Evolutionary conservation across 2,329 filamentous ascomycete genomes (phyloP).

Genomic region (Alternaria ethzedia): DNA sequence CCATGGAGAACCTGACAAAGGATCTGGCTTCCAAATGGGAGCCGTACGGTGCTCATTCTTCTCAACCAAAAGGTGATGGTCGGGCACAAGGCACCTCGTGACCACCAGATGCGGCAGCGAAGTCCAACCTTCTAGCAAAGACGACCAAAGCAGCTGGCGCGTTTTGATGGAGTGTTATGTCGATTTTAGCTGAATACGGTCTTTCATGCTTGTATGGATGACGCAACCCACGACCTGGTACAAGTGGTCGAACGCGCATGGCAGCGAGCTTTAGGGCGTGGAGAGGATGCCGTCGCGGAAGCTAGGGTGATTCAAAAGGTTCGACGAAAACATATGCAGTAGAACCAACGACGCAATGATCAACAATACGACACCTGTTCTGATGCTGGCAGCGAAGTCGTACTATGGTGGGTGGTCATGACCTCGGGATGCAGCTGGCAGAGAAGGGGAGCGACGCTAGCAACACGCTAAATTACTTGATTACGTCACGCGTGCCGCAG

Average conservation of each 20-base stretch:
- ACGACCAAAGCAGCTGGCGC: background rate
- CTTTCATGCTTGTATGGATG: background rate
- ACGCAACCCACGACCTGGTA: background rate
- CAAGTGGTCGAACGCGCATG: background rate
- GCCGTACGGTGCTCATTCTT: background rate
- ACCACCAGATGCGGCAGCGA: background rate
- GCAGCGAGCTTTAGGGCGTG: background rate
- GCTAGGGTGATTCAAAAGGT: background rate
- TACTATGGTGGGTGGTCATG: background rate
- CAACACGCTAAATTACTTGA: background rate
- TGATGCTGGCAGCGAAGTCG: background rate
- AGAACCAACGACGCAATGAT: background rate
- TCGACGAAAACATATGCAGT: background rate
- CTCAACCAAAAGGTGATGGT: background rate
- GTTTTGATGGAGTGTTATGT: background rate
- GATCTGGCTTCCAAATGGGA: background rate
- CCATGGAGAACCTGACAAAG: background rate
- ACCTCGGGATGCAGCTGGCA: background rate
- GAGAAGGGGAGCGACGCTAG: background rate
- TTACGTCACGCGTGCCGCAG: background rate
- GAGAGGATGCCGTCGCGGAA: background rate
- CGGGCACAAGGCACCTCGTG: background rate
- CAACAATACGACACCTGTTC: accelerated
- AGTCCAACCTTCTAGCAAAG: background rate
- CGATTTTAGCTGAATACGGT: background rate